Base-by-base conservation (phyloP, 2,329 filamentous ascomycete genomes). In the Aspergillus fischeri region DNA sequence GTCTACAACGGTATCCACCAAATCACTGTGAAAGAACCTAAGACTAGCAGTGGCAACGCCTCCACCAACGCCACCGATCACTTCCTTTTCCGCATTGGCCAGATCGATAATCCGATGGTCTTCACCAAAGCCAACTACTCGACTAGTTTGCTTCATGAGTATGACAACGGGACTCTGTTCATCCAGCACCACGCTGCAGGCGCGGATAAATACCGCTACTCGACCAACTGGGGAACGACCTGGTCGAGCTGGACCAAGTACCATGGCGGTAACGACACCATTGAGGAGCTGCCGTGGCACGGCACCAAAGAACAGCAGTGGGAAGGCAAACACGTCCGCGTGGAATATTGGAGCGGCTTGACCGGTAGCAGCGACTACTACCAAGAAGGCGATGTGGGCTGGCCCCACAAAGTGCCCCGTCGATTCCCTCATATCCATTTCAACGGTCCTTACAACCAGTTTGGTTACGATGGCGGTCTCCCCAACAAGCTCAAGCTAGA, bases 381-480 rank as follows among this genome's bases (percentile, higher is more conserved):
- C 11, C 83, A 87, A 65, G 80, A 87, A 62, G 81, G 80, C 42
- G 85, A 87, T 68, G 62, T 80, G 17, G 73, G 70, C 24, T 73
- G 73, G 49, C 71, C 74, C 28, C 68, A 70, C 45, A 63, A 66
- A 1, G 66, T 72, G 5, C 70, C 77, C 4, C 76, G 84, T 48
- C 77, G 81, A 25, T 85, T 83, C 65, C 85, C 86, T 3, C 84
- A 87, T 67, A 69, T 87, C 14, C 85, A 83, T 64, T 78, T 83
- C 44, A 82, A 86, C 52, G 85, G 85, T 2, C 75, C 78, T 0
- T 87, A 81, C 71, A 88, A 88, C 65, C 75, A 83, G 59, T 88
- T 82, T 64, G 85, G 85, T 11, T 87, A 81, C 63, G 85, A 88
- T 65, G 76, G 78, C 24, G 85, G 85, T 4, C 65, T 87, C 14